phyloP scores from a whole-genome alignment of 2,329 filamentous ascomycete genomes.

The Coniochaeta hoffmannii region DNA sequence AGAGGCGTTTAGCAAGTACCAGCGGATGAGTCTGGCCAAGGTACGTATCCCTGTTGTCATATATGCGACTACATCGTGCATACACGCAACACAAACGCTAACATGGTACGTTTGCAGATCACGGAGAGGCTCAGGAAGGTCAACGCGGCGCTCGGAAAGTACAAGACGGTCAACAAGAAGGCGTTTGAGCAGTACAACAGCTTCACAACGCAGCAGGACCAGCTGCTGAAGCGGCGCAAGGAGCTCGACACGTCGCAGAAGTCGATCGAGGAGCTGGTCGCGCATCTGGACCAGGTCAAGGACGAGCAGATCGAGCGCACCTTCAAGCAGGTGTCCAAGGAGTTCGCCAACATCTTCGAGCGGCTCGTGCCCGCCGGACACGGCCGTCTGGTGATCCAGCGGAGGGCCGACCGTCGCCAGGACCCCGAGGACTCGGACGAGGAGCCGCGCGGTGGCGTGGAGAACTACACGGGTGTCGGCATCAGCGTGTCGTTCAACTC shows the following conservation, averaged over 20 bases:
- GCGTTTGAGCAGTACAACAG: conserved; percentile 98
- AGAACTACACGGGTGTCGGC: conserved; percentile 93
- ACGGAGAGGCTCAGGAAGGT: conserved; percentile 75
- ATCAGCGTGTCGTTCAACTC: conserved; percentile 99
- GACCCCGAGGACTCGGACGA: conserved; percentile 61
- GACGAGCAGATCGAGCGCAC: conserved; percentile 97
- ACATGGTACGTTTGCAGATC: conserved; percentile 32
- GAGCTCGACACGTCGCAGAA: conserved; percentile 81
- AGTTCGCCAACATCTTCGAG: conserved; percentile 89
- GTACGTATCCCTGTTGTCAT: conserved; percentile 36
- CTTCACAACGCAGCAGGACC: conserved; percentile 88
- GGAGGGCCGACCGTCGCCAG: conserved; percentile 65
- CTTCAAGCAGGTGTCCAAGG: conserved; percentile 93
- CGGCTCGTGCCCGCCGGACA: conserved; percentile 91
- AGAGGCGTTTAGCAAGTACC: conserved; percentile 87
- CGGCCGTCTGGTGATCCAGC: conserved; percentile 86
- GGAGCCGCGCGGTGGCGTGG: conserved; percentile 64
- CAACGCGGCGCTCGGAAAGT: conserved; percentile 90
- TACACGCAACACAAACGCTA: neutral
- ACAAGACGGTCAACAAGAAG: conserved; percentile 98
- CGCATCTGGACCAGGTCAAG: conserved; percentile 87
- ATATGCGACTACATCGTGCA: too few species aligned
- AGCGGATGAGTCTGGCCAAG: conserved; percentile 69
- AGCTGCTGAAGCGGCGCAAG: conserved; percentile 72
- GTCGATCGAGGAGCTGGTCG: conserved; percentile 87